These are phyloP conservation scores for Trichosporon coremiiforme DNA, from an alignment of 1,284 basidiomycete genomes.

Conservation along the genomic window DNA sequence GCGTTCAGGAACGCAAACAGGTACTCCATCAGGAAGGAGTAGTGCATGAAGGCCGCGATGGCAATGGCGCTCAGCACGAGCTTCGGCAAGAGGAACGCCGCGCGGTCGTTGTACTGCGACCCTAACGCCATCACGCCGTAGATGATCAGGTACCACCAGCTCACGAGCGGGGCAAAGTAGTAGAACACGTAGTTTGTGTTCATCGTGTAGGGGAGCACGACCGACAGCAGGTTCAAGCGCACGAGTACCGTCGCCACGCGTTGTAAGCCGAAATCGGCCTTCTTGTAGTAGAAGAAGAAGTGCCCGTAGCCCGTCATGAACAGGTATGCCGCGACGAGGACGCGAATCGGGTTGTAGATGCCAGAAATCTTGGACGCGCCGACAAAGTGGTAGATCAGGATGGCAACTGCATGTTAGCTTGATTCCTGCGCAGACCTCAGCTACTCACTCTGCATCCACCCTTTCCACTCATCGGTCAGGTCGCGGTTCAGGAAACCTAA, in stretches of 20 bases:
- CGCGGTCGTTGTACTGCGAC: slow-evolving; percentile 70
- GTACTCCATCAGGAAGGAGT: slow-evolving; percentile 65
- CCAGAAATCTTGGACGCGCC: slow-evolving; percentile 83
- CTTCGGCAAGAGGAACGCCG: slow-evolving; percentile 69
- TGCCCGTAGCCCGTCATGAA: slow-evolving; percentile 63
- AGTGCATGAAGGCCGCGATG: slow-evolving; percentile 68
- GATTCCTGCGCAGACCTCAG: neutral
- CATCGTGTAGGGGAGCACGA: slow-evolving; percentile 82
- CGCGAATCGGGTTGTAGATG: slow-evolving; percentile 85
- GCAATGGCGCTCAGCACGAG: slow-evolving; percentile 66
- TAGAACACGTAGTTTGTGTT: slow-evolving; percentile 86
- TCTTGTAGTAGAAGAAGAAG: slow-evolving; percentile 67
- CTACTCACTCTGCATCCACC: slow-evolving; percentile 87
- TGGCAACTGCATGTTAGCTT: slow-evolving; percentile 63
- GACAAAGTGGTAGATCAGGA: slow-evolving; percentile 85
- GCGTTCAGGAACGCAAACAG: slow-evolving; percentile 67
- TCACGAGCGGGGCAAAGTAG: slow-evolving; percentile 81
- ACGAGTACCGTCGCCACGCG: slow-evolving; percentile 76
- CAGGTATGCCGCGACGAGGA: slow-evolving; percentile 82
- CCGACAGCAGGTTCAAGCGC: slow-evolving; percentile 77
- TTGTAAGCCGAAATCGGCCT: slow-evolving; percentile 77
- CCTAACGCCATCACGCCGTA: slow-evolving; percentile 75
- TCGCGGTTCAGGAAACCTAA: slow-evolving; percentile 83
- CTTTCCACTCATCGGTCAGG: slow-evolving; percentile 93
- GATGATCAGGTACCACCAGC: slow-evolving; percentile 70